These are phyloP conservation scores for Firmiana major DNA, from an alignment of 345 rosid species.

Conservation along the genomic window DNA sequence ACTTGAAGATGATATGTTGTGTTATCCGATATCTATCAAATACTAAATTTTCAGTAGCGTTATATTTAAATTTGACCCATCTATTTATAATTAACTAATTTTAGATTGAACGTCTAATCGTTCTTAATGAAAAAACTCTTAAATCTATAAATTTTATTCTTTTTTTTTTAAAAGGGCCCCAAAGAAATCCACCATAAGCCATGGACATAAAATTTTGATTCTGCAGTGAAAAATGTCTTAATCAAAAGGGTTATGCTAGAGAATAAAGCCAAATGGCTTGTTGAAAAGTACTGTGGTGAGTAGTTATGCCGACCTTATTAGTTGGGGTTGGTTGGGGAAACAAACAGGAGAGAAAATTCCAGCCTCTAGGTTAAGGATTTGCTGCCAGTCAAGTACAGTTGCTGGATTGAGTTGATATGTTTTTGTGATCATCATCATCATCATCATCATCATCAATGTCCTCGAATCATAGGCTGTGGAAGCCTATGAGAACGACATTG, in stretches of 20 bases:
- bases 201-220: not conserved
- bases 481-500: not conserved
- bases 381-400: not conserved
- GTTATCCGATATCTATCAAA: too few relatives aligned
- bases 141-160: too few relatives aligned
- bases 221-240: not conserved
- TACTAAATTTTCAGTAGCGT: too few relatives aligned
- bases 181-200: not conserved
- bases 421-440: not conserved
- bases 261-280: not conserved
- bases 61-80: too few relatives aligned
- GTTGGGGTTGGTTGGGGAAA: not conserved
- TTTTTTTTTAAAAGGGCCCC: too few relatives aligned
- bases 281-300: not conserved
- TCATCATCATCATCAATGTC: not conserved
- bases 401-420: not conserved
- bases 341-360: not conserved
- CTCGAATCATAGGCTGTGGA: slow-evolving; percentile 14
- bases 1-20: too few relatives aligned
- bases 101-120: too few relatives aligned
- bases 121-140: too few relatives aligned
- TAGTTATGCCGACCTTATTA: not conserved
- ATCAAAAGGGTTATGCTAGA: not conserved
- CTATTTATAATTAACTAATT: too few relatives aligned
- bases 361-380: not conserved